Evolutionary conservation across 352 stramenopile species (phyloP).

Genomic region (Phytophthora cryptogea): DNA sequence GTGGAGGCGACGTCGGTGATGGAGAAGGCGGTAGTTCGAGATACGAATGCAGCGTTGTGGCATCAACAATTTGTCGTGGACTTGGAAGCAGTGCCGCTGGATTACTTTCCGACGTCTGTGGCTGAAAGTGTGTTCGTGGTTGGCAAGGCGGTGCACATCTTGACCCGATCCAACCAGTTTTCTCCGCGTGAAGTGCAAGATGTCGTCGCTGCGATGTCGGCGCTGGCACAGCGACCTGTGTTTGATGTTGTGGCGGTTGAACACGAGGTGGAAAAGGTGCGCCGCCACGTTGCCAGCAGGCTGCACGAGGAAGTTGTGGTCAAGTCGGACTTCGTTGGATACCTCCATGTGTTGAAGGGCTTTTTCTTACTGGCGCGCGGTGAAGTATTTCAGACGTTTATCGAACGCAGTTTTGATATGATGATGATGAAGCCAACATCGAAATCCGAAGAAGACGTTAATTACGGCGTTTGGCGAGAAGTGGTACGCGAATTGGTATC

Average conservation of each 20-base stretch:
- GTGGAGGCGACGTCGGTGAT: not conserved
- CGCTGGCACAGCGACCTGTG: conserved; percentile 34
- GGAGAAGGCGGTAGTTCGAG: not conserved
- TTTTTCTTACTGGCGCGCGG: conserved; percentile 74
- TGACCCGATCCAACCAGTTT: conserved; percentile 54
- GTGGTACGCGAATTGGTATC: conserved; percentile 55
- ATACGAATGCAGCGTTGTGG: conserved; percentile 33
- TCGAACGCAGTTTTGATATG: conserved; percentile 61
- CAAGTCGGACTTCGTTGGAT: conserved; percentile 63
- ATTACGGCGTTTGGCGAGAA: conserved; percentile 61
- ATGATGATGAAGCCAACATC: conserved; percentile 55
- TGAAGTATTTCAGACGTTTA: conserved; percentile 75
- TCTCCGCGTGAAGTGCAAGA: conserved; percentile 53
- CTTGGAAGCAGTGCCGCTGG: conserved; percentile 57
- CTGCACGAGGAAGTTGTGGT: conserved; percentile 74
- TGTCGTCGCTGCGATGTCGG: conserved; percentile 42
- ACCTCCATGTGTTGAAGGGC: conserved; percentile 57
- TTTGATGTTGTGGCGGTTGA: conserved; percentile 63
- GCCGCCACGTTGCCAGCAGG: conserved; percentile 49
- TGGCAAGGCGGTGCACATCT: conserved; percentile 63
- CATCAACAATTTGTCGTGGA: conserved; percentile 58
- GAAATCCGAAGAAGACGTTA: conserved; percentile 70
- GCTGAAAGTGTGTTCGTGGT: conserved; percentile 75
- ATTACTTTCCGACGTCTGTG: conserved; percentile 63
- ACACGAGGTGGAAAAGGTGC: conserved; percentile 62